Conservation (phyloP, 345 rosid species). For the Cochlearia excelsa region DNA sequence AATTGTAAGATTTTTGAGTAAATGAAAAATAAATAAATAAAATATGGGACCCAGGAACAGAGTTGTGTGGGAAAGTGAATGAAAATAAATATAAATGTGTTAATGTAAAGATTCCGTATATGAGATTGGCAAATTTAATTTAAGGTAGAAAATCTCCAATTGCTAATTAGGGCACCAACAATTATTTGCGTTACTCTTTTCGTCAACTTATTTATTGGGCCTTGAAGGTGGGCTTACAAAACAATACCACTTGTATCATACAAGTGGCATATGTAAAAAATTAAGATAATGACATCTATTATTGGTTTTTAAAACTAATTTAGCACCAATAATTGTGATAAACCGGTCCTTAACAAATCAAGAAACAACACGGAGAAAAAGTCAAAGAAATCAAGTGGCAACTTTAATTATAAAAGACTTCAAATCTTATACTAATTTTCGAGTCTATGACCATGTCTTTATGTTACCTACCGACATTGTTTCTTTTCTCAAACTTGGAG, state of each 20-base stretch:
- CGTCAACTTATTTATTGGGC: not conserved
- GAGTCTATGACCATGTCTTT: too few species aligned
- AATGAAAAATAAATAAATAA: not conserved
- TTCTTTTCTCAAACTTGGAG: too few species aligned
- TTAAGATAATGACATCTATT: not conserved
- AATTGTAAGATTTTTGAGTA: conserved; percentile 1
- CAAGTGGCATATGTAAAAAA: conserved; percentile 8
- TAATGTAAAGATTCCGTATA: too few species aligned
- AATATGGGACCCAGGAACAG: conserved; percentile 18
- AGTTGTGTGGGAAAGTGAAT: conserved; percentile 22
- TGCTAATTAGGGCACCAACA: too few species aligned
- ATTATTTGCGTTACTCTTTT: too few species aligned
- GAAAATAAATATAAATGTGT: not conserved
- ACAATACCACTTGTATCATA: not conserved
- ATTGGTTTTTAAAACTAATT: not conserved
- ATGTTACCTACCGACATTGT: too few species aligned
- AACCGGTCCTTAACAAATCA: too few species aligned
- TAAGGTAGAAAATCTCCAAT: too few species aligned
- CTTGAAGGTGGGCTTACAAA: conserved; percentile 12
- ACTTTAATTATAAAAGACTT: too few species aligned
- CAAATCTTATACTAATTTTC: too few species aligned
- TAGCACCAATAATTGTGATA: not conserved
- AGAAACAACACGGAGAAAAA: not conserved
- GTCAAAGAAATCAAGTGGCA: not conserved
- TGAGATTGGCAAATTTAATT: too few species aligned